Percentiles rank a stretch among this genome's conserved stretches.
Evolutionary conservation across 805 yeast genomes (phyloP).

Genomic region (Metschnikowia koreensis): DNA sequence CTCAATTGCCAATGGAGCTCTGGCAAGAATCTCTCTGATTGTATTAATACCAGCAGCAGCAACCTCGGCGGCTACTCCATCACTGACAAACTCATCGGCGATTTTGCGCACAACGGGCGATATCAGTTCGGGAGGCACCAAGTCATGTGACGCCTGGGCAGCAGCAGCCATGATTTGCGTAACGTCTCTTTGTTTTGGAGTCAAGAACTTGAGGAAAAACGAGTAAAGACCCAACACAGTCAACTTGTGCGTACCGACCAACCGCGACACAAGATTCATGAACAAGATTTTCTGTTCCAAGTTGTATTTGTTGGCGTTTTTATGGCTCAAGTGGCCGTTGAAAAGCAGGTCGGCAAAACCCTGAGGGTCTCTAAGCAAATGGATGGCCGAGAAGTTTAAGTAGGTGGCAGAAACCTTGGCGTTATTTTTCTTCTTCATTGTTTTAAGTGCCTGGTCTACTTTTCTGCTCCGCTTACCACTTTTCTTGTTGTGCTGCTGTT

Average conservation of each 20-base stretch:
- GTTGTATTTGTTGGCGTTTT: conserved; percentile 66
- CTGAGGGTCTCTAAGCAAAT: conserved; percentile 92
- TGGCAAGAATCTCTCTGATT: conserved; percentile 84
- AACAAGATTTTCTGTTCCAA: conserved; percentile 87
- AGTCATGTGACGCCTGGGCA: conserved; percentile 95
- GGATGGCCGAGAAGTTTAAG: conserved; percentile 92
- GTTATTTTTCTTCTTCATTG: conserved; percentile 54
- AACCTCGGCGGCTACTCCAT: conserved; percentile 97
- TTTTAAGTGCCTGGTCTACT: conserved; percentile 69
- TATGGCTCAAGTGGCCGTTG: conserved; percentile 66
- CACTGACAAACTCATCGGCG: conserved; percentile 96
- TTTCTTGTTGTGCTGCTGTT: conserved; percentile 79
- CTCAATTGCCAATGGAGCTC: conserved; percentile 95
- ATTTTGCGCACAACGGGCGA: conserved; percentile 79
- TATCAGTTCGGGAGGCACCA: conserved; percentile 94
- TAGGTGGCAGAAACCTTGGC: conserved; percentile 61
- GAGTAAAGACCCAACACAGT: conserved; percentile 88
- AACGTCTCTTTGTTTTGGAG: conserved; percentile 92
- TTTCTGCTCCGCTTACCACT: conserved; percentile 76
- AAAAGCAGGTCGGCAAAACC: conserved; percentile 90
- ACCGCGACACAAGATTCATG: conserved; percentile 81
- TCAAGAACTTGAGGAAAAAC: conserved; percentile 80
- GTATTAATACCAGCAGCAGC: conserved; percentile 98
- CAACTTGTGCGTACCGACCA: conserved; percentile 92
- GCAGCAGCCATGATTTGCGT: conserved; percentile 96